Evolutionary conservation across 2,329 filamentous ascomycete genomes (phyloP), one percentile per base, ranked within the genome.

Genomic region (Plenodomus tracheiphilus): DNA sequence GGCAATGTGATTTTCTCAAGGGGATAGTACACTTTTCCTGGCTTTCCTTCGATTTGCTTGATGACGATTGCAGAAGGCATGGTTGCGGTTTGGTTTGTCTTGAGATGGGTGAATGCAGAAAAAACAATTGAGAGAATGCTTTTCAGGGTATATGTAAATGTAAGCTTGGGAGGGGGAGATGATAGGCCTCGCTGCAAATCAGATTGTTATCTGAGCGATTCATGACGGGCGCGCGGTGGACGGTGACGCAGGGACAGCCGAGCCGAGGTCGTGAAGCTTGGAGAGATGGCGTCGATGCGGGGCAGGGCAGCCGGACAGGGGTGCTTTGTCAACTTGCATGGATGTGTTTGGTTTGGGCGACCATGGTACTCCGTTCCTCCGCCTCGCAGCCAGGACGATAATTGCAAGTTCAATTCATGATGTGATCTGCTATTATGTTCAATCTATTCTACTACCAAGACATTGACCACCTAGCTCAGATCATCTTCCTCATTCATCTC

Each of bases 21-120:
- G 1, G 88, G 88, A 65, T 92, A 91, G 76, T 93, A 96, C 56
- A 96, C 92, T 73, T 92, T 79, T 49, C 91, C 91, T 8, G 91
- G 91, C 76, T 92, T 93, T 61, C 88, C 89, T 59, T 91, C 87
- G 43, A 88, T 77, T 58, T 89, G 81, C 63, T 85, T 80, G 55
- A 92, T 79, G 20, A 81, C 81, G 46, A 91, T 81, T 49, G 81
- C 80, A 53, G 76, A 75, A 39, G 78, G 78, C 77, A 79, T 81
- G 20, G 45, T 41, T 43, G 42, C 6, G 25, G 21, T n/a, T n/a
- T n/a, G n/a, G n/a, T 25, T 25, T 32, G 11, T 11, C 7, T 8
- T 32, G 4, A 32, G 13, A 32, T 15, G 28, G 15, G 4, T 10
- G 6, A 32, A 15, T 11, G 13, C 28, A 15, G 6, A 15, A 32